Evolutionary conservation across 2,329 filamentous ascomycete species (phyloP).

Genomic region (Colletotrichum noveboracense): DNA sequence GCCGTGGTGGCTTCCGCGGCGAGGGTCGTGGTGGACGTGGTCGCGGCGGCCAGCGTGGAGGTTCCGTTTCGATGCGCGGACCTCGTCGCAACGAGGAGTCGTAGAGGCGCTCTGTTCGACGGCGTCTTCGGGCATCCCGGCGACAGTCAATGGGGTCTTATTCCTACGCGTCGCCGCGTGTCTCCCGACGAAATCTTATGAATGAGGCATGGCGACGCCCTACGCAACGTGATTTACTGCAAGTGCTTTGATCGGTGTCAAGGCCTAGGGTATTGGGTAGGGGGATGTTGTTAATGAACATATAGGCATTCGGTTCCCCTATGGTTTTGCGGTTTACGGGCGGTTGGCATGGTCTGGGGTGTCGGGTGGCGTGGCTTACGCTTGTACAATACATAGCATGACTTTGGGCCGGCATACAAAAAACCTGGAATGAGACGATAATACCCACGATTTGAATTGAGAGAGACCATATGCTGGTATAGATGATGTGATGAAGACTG

Average conservation of each 20-base stretch:
- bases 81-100: constrained; percentile 45
- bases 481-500: not conserved
- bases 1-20: constrained; percentile 55
- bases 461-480: not conserved
- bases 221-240: constrained; percentile 15
- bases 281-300: constrained; percentile 15
- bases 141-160: constrained; percentile 29
- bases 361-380: constrained; percentile 22
- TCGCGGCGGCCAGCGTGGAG: constrained; percentile 40
- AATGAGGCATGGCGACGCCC: constrained; percentile 44
- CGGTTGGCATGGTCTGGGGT: constrained; percentile 22
- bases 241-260: constrained; percentile 18
- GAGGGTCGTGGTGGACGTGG: constrained; percentile 49
- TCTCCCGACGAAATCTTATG: constrained; percentile 40
- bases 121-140: constrained; percentile 20
- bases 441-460: constrained; percentile 8
- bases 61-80: constrained; percentile 37
- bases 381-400: constrained; percentile 23
- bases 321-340: constrained; percentile 17
- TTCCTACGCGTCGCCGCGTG: constrained; percentile 32
- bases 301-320: constrained; percentile 19
- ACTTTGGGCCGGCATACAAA: constrained; percentile 23
- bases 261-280: constrained; percentile 10
- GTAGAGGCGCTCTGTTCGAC: constrained; percentile 29
- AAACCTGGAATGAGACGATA: constrained; percentile 22